Evolutionary conservation across 208 protist genomes (phyloP).

Genomic region (Crithidia bombi): DNA sequence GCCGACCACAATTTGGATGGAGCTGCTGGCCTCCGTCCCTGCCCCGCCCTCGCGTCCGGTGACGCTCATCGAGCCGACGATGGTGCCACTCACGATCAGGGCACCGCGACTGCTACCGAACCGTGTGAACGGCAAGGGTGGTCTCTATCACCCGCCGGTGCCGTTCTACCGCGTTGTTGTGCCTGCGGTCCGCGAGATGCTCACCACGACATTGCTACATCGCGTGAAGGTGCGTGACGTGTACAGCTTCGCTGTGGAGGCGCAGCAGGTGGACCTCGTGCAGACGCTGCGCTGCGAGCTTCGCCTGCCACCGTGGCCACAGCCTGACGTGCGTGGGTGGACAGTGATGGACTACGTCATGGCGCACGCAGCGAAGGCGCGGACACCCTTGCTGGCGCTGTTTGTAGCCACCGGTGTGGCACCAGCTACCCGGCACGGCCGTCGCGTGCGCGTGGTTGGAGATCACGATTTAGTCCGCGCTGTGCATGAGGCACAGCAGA

Average conservation of each 20-base stretch:
- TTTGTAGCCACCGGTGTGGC: conserved; percentile 49
- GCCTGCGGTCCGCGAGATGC: conserved; percentile 31
- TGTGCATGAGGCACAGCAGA: conserved; percentile 32
- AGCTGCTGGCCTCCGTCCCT: conserved; percentile 51
- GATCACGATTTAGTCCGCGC: conserved; percentile 32
- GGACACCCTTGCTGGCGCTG: conserved; percentile 35
- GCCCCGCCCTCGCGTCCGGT: conserved; percentile 36
- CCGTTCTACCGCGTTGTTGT: conserved; percentile 59
- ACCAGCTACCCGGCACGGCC: conserved; percentile 44
- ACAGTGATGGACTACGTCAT: conserved; percentile 76
- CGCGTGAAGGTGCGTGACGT: conserved; percentile 67
- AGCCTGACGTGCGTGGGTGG: conserved; percentile 63
- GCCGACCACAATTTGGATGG: conserved; percentile 35
- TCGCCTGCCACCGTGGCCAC: conserved; percentile 59
- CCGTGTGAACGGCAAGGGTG: conserved; percentile 35
- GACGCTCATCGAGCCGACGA: conserved; percentile 51
- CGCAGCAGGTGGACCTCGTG: conserved; percentile 46
- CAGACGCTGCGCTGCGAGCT: conserved; percentile 47
- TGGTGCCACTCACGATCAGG: conserved; percentile 37
- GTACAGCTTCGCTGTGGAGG: conserved; percentile 76
- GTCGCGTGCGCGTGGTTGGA: conserved; percentile 18
- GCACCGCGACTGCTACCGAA: conserved; percentile 36
- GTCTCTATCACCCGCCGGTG: conserved; percentile 44
- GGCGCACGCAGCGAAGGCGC: conserved; percentile 17
- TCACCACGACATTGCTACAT: conserved; percentile 40